Evolutionary conservation across 768 basidiomycete genomes (phyloP), one percentile per base, ranked within the genome.

Genomic region (Cytidiella melzeri): DNA sequence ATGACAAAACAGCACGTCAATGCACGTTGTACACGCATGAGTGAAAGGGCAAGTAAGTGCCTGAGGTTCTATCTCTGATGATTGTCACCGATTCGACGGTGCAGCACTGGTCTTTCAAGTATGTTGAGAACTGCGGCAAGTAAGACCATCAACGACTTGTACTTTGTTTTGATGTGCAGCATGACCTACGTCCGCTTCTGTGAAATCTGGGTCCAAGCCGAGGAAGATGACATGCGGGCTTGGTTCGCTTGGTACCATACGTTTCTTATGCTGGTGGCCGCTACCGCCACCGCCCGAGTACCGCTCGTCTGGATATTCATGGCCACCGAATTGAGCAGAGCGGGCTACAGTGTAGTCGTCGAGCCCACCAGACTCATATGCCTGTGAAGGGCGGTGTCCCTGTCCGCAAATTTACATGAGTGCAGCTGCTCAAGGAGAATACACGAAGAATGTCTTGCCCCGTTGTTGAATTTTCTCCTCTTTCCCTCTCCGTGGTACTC

Each of bases 201-300:
- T 86, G 61, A 94, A 89, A 66, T 92, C 92, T 49, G 84, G 82
- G 67, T 96, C 93, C 51, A 97, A 69, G 48, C 93, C 93, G 53
- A 97, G 81, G 68, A 96, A 95, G 62, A 96, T 95, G 64, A 97
- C 89, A 70, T 97, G 92, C 40, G 84, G 81, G 63, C 87, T 91
- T 41, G 89, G 84, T 64, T 91, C 88, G 47, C 89, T 92, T 25
- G 89, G 85, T 50, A 79, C 73, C 37, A 89, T 74, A 46, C 88
- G 85, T 66, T 90, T 89, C 73, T 89, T 89, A 63, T 63, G 63
- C 55, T 69, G 50, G 37, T 49, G 9, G 15, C 30, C 30, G 30
- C 30, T 15, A 41, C 18, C 53, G 30, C 30, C 30, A 41, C 18
- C 53, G 53, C 21, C 67, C 48, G 23, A 56, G 59, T 42, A 58